Base-by-base conservation (phyloP, 257 asterid genomes). In the Nicotiana tabacum region DNA sequence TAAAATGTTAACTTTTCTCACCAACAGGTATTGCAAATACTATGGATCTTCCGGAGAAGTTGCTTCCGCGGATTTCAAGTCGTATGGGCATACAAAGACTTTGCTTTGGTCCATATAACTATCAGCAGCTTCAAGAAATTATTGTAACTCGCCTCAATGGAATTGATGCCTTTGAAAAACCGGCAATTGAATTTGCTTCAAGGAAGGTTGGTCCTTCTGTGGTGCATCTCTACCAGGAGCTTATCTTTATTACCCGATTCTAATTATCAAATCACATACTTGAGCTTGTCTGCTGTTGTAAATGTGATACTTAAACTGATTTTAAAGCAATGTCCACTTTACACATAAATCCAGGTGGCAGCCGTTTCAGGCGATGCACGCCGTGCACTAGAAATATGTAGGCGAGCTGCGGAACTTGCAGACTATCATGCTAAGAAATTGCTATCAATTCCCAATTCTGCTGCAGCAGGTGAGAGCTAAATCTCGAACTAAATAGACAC, bases 21-120 rank as follows among this genome's bases (percentile, higher is more conserved):
- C 76, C 82, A 46, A 77, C 90, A 96, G 99, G 99, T 81, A 96
- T 96, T 86, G 99, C 99, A 90, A 96, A 96, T 88, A 96, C 99
- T 62, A 96, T 96, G 98, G 98, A 96, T 92, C 99, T 96, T 87
- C 99, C 99, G 48, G 99, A 96, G 90, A 96, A 93, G 92, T 84
- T 96, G 89, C 94, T 96, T 83, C 98, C 99, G 0, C 94, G 99
- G 61, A 94, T 96, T 87, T 94, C 98, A 46, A 96, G 99, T 87
- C 96, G 98, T n/a, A 94, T 96, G 99, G 98, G 99, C 86, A 90
- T 96, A 78, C 99, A 96, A 85, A 94, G 99, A 93, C 96, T 96
- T 87, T 96, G 99, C 92, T 94, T 93, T 85, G 96, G 97, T 66
- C 99, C 99, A 78, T 96, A 96, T 83, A 93, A 89, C 89, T 91